A percentile compares a stretch with the other conserved stretches of the same genome.
phyloP scores from a whole-genome alignment of 2,329 filamentous ascomycete genomes.

The Penicillium sp. region DNA sequence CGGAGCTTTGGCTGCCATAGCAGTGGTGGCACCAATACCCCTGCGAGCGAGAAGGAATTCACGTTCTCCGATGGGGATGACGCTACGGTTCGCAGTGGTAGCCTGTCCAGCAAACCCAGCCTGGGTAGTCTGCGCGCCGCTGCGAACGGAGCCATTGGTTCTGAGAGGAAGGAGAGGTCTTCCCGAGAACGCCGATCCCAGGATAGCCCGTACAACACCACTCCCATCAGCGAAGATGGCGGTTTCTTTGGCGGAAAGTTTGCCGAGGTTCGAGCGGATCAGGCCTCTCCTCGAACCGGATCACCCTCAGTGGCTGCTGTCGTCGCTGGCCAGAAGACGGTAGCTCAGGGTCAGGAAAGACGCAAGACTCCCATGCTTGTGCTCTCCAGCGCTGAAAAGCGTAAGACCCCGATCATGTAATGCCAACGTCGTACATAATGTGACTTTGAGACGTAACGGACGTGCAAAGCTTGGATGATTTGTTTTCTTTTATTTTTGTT shows the following conservation, averaged over 20 bases:
- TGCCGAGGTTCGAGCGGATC: slow-evolving; percentile 40
- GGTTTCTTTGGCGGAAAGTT: slow-evolving; percentile 49
- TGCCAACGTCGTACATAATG: no score
- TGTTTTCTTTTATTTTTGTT: no score
- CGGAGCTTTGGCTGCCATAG: slow-evolving; percentile 57
- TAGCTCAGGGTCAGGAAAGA: slow-evolving; percentile 48
- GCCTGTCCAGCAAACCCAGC: slow-evolving; percentile 66
- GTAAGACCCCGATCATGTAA: slow-evolving; percentile 62
- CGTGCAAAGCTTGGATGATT: no score
- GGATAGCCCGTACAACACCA: slow-evolving; percentile 52
- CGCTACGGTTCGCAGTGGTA: slow-evolving; percentile 65
- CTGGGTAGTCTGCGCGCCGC: slow-evolving; percentile 67
- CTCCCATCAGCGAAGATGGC: slow-evolving; percentile 56
- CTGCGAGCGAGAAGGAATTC: slow-evolving; percentile 71
- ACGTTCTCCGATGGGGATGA: slow-evolving; percentile 68
- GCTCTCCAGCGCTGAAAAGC: slow-evolving; percentile 80
- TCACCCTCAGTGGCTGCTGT: slow-evolving; percentile 35
- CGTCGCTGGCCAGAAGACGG: slow-evolving; percentile 49
- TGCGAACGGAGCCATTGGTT: slow-evolving; percentile 77
- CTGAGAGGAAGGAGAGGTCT: slow-evolving; percentile 65
- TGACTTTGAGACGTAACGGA: no score
- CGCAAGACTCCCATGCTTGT: slow-evolving; percentile 81
- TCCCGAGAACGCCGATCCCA: slow-evolving; percentile 49
- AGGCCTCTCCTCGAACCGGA: slow-evolving; percentile 22
- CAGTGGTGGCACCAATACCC: slow-evolving; percentile 69